Evolutionary conservation across 345 rosid species (phyloP).

Genomic region (Psidium guajava): DNA sequence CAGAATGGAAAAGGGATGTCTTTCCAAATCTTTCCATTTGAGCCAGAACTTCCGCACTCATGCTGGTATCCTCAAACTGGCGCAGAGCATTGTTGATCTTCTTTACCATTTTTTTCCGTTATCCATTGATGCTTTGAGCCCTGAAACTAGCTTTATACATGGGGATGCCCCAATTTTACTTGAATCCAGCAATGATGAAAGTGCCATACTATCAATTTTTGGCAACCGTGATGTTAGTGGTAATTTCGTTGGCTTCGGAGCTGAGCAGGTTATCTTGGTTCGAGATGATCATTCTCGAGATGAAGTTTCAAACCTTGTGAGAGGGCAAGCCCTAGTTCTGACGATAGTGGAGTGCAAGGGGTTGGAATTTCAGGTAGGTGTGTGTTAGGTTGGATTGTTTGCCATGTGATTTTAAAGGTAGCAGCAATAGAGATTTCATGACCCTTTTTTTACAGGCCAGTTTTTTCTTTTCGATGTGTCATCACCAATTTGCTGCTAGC

Average conservation of each 20-base stretch:
- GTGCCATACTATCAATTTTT: constrained; percentile 28
- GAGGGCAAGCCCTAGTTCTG: not conserved
- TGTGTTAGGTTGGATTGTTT: not conserved
- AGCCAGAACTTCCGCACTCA: constrained; percentile 47
- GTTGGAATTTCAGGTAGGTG: constrained; percentile 8
- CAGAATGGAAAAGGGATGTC: constrained; percentile 19
- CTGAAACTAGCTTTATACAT: constrained; percentile 22
- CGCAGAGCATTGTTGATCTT: constrained; percentile 40
- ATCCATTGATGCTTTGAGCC: constrained; percentile 20
- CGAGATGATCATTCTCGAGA: not conserved
- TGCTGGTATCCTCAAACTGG: constrained; percentile 33
- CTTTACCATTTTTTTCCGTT: constrained; percentile 31
- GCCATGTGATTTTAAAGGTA: not conserved
- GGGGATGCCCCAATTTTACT: constrained; percentile 47
- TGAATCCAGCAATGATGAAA: constrained; percentile 15
- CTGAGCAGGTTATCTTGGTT: constrained; percentile 6
- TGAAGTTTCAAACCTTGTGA: not conserved
- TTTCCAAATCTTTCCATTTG: constrained; percentile 24
- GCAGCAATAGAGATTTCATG: not conserved
- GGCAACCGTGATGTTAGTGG: constrained; percentile 8
- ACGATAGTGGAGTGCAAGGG: constrained; percentile 7
- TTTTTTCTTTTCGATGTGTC: not conserved
- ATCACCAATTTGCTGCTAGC: not conserved
- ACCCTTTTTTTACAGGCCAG: not conserved
- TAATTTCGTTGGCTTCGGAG: not conserved